phyloP scores from a whole-genome alignment of 805 yeast genomes.

The Myxozyma neotropica region DNA sequence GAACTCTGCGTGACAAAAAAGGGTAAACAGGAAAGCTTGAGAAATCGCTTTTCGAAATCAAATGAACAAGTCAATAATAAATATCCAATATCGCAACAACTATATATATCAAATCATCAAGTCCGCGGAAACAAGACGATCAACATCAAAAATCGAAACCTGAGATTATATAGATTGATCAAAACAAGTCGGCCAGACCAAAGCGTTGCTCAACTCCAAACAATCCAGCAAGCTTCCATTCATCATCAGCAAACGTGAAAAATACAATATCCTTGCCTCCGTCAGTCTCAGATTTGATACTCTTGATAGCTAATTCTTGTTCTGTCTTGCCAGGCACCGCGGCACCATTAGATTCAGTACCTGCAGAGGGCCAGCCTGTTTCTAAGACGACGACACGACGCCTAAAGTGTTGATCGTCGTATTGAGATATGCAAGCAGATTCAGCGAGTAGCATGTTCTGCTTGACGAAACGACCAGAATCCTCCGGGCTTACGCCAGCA shows the following conservation, averaged over 20 bases:
- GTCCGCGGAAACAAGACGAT: neutral
- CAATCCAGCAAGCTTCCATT: constrained; percentile 83
- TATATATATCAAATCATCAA: too few species aligned
- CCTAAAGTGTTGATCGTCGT: neutral
- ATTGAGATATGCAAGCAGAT: constrained; percentile 45
- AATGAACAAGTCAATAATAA: too few species aligned
- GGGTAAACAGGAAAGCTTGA: too few species aligned
- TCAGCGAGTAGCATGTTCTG: constrained; percentile 61
- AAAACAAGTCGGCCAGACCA: constrained; percentile 50
- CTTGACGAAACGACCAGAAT: constrained; percentile 70
- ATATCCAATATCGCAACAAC: too few species aligned
- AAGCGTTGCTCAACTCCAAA: constrained; percentile 86
- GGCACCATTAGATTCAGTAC: constrained; percentile 44
- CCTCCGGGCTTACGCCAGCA: constrained; percentile 56
- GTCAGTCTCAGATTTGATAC: constrained; percentile 53
- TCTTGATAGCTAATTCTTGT: constrained; percentile 44
- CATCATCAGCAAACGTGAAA: constrained; percentile 75
- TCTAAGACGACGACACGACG: constrained; percentile 47
- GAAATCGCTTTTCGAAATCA: too few species aligned
- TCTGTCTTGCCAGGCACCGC: constrained; percentile 46
- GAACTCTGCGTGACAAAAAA: too few species aligned
- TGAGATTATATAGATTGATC: too few species aligned
- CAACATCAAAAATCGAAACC: neutral
- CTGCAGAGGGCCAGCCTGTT: constrained; percentile 55
- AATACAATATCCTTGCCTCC: constrained; percentile 63